Percentiles rank a stretch among this genome's conserved stretches.
Evolutionary conservation across 257 asterid species (phyloP).

Genomic region (Solanum pinnatisectum): DNA sequence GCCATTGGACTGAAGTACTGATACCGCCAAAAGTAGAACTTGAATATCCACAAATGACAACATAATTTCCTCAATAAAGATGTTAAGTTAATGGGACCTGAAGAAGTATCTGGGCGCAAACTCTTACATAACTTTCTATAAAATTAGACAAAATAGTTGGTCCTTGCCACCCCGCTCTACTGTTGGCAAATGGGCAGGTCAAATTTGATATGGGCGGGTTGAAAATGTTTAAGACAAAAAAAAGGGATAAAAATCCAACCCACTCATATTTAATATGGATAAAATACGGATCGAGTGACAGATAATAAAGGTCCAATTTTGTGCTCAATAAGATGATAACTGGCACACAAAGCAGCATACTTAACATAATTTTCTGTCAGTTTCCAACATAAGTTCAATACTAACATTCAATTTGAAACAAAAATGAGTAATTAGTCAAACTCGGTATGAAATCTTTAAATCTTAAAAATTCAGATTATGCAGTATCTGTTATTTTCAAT

Average conservation of each 20-base stretch:
- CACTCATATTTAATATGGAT: neutral
- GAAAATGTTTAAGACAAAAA: neutral
- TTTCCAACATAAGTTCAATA: neutral
- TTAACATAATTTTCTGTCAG: neutral
- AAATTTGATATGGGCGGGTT: neutral
- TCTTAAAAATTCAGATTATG: neutral
- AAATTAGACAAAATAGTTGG: neutral
- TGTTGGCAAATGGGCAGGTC: neutral
- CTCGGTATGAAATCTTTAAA: neutral
- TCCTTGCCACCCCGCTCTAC: neutral
- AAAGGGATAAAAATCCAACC: neutral
- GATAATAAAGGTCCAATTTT: neutral
- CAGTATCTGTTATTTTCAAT: neutral
- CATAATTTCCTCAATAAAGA: neutral
- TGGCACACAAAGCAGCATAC: neutral
- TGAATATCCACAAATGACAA: neutral
- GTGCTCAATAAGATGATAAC: neutral
- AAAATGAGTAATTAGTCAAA: neutral
- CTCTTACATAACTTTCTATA: neutral
- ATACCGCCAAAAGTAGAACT: neutral
- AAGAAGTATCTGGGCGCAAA: neutral
- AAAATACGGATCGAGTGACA: neutral
- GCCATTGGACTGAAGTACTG: neutral
- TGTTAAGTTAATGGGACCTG: neutral
- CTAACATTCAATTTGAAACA: neutral